Base-by-base conservation (phyloP, 1,139 yeast genomes). In the Eremothecium coryli region DNA sequence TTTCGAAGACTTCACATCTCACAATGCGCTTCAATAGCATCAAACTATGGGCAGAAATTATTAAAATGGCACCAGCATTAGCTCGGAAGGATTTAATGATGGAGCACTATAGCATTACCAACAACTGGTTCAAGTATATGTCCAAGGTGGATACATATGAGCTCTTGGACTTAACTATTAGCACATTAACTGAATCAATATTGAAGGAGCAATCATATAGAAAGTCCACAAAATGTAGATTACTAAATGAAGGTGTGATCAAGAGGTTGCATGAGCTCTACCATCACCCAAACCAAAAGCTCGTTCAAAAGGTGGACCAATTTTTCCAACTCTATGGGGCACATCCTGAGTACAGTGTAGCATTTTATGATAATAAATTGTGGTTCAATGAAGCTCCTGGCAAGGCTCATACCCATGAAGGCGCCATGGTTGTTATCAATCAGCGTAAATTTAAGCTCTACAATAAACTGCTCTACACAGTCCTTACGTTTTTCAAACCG, bases 201-300 rank as follows among this genome's bases (percentile, higher is more conserved):
- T 52, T 85, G 26, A 55, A 60, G 21, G 96, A 88, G 46, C 52
- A 65, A 1, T 64, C 71, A 11, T 80, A 77, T 50, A 72, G 74
- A 43, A 78, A 76, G 48, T 64, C 78, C 38, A 71, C 86, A 1
- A 88, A 86, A 53, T 71, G 85, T 45, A 74, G 75, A 43, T 70
- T 86, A 13, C 71, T 88, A 49, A 85, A 82, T 48, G 97, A 88
- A 49, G 73, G 82, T 65, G 73, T 80, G 20, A 55, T 86, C 44
- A 67, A 69, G 23, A 75, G 75, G 38, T 48, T 82, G 23, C 71
- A 73, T 24, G 66, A 70, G 4, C 53, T 82, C 2, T 76, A 75
- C 39, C 53, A 64, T 18, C 60, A 68, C 21, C 37, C 61, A 2
- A 64, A 62, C 29, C 52, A 61, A 18, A 60, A 58, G 3, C 32